A percentile compares a stretch with the other conserved stretches of the same genome.
Conservation (phyloP, 1,139 yeast species). For the Blastobotrys serpentis region DNA sequence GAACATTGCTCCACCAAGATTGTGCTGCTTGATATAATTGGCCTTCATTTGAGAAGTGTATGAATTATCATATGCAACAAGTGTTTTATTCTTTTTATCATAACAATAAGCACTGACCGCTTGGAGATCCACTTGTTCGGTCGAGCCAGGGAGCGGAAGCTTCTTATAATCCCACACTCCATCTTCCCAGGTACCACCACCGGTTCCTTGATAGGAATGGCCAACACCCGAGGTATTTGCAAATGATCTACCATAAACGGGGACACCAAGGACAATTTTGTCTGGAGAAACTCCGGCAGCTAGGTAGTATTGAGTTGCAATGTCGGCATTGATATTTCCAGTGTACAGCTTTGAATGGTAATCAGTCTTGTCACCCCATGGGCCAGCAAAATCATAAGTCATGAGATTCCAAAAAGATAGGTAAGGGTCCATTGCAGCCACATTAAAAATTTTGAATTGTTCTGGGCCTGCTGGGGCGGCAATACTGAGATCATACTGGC, state of each 20-base stretch:
- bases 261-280: constrained; percentile 82
- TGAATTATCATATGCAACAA: constrained; percentile 67
- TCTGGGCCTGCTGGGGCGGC: constrained; percentile 74
- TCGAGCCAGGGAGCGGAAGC: constrained; percentile 46
- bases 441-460: constrained; percentile 44
- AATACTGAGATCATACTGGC: constrained; percentile 53
- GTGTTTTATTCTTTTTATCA: constrained; percentile 41
- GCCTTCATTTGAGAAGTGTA: constrained; percentile 60
- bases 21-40: constrained; percentile 47
- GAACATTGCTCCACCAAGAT: constrained; percentile 85
- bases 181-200: constrained; percentile 45
- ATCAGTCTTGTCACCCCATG: constrained; percentile 63
- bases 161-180: constrained; percentile 55
- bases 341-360: constrained; percentile 73
- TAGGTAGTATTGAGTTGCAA: constrained; percentile 49
- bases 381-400: constrained; percentile 86
- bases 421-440: constrained; percentile 54
- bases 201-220: constrained; percentile 48
- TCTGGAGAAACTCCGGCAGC: constrained; percentile 45
- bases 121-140: constrained; percentile 52
- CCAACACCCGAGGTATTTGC: constrained; percentile 47
- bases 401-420: constrained; percentile 78
- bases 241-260: constrained; percentile 79
- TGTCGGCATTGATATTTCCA: constrained; percentile 49
- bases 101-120: constrained; percentile 62